These are phyloP conservation scores for Paramecium caudatum DNA, from an alignment of 73 alveolate genomes.

Conservation along the genomic window DNA sequence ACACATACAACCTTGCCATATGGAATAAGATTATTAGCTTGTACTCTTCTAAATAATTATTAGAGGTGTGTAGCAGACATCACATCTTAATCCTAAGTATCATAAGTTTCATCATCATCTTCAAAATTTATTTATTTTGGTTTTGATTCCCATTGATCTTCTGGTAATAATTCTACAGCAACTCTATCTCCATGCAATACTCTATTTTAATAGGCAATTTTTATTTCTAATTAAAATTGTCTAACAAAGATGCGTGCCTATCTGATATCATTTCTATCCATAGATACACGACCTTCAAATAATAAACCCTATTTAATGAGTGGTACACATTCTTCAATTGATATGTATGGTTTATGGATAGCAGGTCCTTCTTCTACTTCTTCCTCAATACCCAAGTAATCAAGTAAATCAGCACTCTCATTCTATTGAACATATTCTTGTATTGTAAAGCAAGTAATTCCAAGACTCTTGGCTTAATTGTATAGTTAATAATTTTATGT, in stretches of 20 bases:
- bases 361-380: conserved; percentile 54
- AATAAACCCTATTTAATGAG: conserved; percentile 89
- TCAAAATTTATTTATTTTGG: conserved; percentile 74
- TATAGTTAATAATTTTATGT: conserved; percentile 64
- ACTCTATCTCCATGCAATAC: conserved; percentile 99
- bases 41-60: conserved; percentile 80
- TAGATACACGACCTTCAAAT: conserved; percentile 91
- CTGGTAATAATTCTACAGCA: conserved; percentile 93
- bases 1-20: conserved; percentile 87
- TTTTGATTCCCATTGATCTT: conserved; percentile 85
- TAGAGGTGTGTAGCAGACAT: conserved; percentile 61
- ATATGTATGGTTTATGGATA: conserved; percentile 74
- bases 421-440: conserved; percentile 60
- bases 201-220: conserved; percentile 92
- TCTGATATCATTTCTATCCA: conserved; percentile 84
- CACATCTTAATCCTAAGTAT: conserved; percentile 70
- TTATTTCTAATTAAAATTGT: conserved; percentile 88
- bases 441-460: conserved; percentile 37
- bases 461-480: conserved; percentile 13
- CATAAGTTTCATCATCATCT: conserved; percentile 85
- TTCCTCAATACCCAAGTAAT: conserved; percentile 73
- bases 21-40: conserved; percentile 82
- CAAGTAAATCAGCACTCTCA: conserved; percentile 60
- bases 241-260: conserved; percentile 86
- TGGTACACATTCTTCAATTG: conserved; percentile 83